Evolutionary conservation across 2,329 filamentous ascomycete species (phyloP).

Genomic region (Diaporthe sp.): DNA sequence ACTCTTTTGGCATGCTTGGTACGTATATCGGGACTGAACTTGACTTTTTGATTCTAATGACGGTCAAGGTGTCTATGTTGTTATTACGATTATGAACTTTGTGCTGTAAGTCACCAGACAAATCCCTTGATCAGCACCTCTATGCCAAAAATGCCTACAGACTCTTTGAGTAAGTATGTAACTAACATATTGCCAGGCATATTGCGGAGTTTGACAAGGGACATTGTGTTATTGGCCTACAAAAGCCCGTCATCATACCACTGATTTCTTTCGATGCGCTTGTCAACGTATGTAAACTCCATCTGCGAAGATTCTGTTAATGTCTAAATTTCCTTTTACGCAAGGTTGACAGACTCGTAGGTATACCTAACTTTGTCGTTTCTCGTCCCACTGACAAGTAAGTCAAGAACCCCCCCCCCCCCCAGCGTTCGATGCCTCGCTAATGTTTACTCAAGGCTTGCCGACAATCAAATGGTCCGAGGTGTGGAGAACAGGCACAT

Average conservation of each 20-base stretch:
- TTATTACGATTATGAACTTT: slow-evolving; percentile 21
- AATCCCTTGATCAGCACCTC: not conserved
- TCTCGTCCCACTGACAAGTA: slow-evolving; percentile 14
- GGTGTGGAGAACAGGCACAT: slow-evolving; percentile 1
- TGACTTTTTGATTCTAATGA: not conserved
- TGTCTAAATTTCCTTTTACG: not conserved
- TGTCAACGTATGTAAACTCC: slow-evolving; percentile 6
- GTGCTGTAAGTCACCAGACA: not conserved
- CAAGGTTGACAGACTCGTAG: not conserved
- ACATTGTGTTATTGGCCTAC: slow-evolving; percentile 22
- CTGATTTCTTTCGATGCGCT: slow-evolving; percentile 6
- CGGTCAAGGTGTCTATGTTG: not conserved
- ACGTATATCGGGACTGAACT: not conserved
- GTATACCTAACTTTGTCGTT: slow-evolving; percentile 16
- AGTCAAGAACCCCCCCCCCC: not conserved
- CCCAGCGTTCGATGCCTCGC: not conserved
- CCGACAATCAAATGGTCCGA: slow-evolving; percentile 27
- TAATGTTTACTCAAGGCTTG: not conserved
- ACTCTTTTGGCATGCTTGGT: slow-evolving; percentile 27
- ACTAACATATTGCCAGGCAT: not conserved
- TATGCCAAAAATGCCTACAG: no score
- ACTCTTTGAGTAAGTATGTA: not conserved
- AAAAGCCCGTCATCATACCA: slow-evolving; percentile 25
- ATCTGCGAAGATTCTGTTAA: not conserved
- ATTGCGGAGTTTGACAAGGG: slow-evolving; percentile 25